These are phyloP conservation scores for Cenchrus americanus DNA, from an alignment of 176 grass and related monocot species.

Conservation along the genomic window DNA sequence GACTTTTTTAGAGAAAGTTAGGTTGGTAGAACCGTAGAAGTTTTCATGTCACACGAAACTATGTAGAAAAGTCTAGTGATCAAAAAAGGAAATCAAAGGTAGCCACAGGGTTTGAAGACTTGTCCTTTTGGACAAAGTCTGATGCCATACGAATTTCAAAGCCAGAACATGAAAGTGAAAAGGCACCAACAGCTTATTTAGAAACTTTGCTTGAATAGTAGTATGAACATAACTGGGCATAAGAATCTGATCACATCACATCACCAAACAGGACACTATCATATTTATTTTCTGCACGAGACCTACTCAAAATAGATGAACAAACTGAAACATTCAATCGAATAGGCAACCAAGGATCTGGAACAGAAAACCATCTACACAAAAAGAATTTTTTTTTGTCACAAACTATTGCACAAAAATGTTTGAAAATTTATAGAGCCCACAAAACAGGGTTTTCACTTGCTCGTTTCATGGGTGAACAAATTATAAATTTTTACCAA, in stretches of 20 bases:
- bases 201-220: slow-evolving; percentile 27
- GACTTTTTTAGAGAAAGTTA: slow-evolving; percentile 30
- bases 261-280: neutral
- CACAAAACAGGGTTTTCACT: neutral
- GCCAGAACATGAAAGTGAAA: neutral
- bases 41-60: slow-evolving; percentile 19
- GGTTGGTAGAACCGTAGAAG: neutral
- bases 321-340: neutral
- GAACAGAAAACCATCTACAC: neutral
- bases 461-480: neutral
- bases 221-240: slow-evolving; percentile 40
- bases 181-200: slow-evolving; percentile 20
- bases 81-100: neutral
- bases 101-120: slow-evolving; percentile 6
- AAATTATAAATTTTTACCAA: neutral
- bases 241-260: neutral
- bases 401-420: neutral
- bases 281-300: neutral
- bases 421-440: neutral
- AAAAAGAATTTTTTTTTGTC: slow-evolving; percentile 5
- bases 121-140: slow-evolving; percentile 29
- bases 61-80: neutral
- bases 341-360: neutral
- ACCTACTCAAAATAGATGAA: neutral
- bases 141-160: neutral